These are phyloP conservation scores for Primulina eburnea DNA, from an alignment of 257 asterid species.

Conservation along the genomic window DNA sequence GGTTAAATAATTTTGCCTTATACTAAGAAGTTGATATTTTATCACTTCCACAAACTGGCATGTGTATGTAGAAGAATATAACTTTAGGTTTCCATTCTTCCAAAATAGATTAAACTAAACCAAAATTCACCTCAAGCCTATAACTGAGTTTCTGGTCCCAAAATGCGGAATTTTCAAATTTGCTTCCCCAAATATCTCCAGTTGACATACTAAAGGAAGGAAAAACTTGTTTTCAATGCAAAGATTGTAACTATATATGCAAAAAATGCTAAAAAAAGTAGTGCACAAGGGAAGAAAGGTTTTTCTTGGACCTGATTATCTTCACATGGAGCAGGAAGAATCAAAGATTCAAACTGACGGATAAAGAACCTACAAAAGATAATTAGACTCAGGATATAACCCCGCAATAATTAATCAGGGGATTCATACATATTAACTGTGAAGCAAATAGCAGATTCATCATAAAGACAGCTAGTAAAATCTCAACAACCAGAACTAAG, in stretches of 20 bases:
- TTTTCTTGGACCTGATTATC: conserved; percentile 57
- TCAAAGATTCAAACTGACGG: conserved; percentile 49
- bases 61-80: not conserved
- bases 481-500: not conserved
- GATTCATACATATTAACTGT: not conserved
- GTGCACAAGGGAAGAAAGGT: conserved; percentile 26
- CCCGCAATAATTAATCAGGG: conserved; percentile 6
- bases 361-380: conserved; percentile 64
- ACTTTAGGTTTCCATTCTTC: no score
- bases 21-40: no score
- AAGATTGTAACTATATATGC: not conserved
- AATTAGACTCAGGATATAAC: conserved; percentile 22
- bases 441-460: conserved; percentile 8
- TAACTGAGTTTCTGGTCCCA: conserved; percentile 25
- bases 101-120: conserved; percentile 19
- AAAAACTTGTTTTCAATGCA: conserved; percentile 4
- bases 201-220: conserved; percentile 26
- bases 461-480: not conserved
- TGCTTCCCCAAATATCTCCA: conserved; percentile 28
- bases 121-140: conserved; percentile 30
- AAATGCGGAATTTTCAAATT: conserved; percentile 26
- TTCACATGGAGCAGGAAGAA: conserved; percentile 48
- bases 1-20: not conserved
- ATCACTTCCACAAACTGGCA: not conserved
- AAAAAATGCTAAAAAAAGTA: conserved; percentile 4